These are phyloP conservation scores for Backusella macrospora DNA, from an alignment of 192 early-diverging fungal genomes.

Conservation along the genomic window DNA sequence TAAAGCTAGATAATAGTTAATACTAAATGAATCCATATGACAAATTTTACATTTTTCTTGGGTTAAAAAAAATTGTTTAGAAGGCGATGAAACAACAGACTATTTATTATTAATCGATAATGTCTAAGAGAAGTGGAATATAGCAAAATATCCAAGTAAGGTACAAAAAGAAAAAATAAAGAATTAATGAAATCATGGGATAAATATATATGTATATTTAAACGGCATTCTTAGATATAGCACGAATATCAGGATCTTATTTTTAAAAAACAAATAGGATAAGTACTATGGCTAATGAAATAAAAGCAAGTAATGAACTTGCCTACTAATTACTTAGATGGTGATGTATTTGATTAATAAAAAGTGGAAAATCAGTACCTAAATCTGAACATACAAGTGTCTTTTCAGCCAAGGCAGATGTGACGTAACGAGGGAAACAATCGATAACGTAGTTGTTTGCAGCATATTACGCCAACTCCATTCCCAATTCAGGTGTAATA, in stretches of 20 bases:
- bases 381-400: slow-evolving; percentile 27
- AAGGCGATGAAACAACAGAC: not conserved
- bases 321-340: slow-evolving; percentile 35
- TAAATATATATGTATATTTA: slow-evolving; percentile 7
- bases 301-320: slow-evolving; percentile 33
- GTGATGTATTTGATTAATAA: slow-evolving; percentile 36
- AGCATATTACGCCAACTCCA: slow-evolving; percentile 33
- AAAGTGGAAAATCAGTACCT: slow-evolving; percentile 37
- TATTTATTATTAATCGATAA: not conserved
- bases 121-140: not conserved
- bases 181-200: not conserved
- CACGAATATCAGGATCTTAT: slow-evolving; percentile 26
- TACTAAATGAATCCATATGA: not conserved
- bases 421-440: slow-evolving; percentile 31
- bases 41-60: not conserved
- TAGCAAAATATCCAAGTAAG: not conserved
- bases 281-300: slow-evolving; percentile 36
- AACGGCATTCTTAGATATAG: slow-evolving; percentile 28
- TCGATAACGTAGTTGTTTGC: slow-evolving; percentile 40
- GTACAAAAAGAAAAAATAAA: not conserved
- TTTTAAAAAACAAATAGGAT: slow-evolving; percentile 37
- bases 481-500: slow-evolving; percentile 34
- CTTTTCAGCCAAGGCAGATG: slow-evolving; percentile 36
- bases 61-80: not conserved
- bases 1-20: not conserved